Percentiles rank a stretch among this genome's conserved stretches.
These are phyloP conservation scores for Wickerhamiella parazyma DNA, from an alignment of 805 yeast genomes.

Conservation along the genomic window DNA sequence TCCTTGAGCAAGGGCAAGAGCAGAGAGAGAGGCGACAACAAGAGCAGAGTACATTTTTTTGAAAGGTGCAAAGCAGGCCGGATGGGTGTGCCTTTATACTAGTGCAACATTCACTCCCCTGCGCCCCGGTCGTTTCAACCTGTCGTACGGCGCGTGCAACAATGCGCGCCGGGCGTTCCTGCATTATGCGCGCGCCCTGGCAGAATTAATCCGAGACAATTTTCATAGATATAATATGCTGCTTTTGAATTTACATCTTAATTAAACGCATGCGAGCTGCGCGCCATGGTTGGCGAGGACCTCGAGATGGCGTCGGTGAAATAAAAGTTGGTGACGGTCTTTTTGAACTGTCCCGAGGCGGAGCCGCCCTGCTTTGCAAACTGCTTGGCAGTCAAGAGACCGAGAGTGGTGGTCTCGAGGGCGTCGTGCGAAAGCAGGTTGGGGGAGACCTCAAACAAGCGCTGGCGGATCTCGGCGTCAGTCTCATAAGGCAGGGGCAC, in stretches of 20 bases:
- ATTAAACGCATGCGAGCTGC: slow-evolving; percentile 44
- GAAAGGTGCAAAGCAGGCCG: background rate
- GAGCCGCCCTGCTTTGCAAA: slow-evolving; percentile 26
- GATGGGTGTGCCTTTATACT: background rate
- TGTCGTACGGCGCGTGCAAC: background rate
- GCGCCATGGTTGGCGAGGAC: slow-evolving; percentile 83
- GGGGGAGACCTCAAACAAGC: slow-evolving; percentile 69
- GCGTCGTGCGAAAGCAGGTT: slow-evolving; percentile 63
- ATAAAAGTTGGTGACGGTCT: slow-evolving; percentile 71
- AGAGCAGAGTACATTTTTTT: background rate
- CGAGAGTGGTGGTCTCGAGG: slow-evolving; percentile 52
- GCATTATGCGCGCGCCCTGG: background rate
- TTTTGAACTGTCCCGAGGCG: slow-evolving; percentile 38
- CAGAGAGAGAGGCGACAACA: background rate
- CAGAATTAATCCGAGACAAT: too few relatives aligned
- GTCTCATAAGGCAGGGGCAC: slow-evolving; percentile 67
- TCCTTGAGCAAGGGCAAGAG: background rate
- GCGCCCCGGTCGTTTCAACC: too few relatives aligned
- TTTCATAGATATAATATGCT: too few relatives aligned
- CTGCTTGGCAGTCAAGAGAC: slow-evolving; percentile 36
- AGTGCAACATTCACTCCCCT: too few relatives aligned
- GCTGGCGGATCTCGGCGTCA: slow-evolving; percentile 46
- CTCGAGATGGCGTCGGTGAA: slow-evolving; percentile 80
- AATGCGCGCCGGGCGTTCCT: too few relatives aligned
- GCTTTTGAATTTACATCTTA: background rate